These are phyloP conservation scores for Thuidium tamariscinum DNA, from an alignment of 225 moss, liverwort and hornwort species.

Conservation along the genomic window DNA sequence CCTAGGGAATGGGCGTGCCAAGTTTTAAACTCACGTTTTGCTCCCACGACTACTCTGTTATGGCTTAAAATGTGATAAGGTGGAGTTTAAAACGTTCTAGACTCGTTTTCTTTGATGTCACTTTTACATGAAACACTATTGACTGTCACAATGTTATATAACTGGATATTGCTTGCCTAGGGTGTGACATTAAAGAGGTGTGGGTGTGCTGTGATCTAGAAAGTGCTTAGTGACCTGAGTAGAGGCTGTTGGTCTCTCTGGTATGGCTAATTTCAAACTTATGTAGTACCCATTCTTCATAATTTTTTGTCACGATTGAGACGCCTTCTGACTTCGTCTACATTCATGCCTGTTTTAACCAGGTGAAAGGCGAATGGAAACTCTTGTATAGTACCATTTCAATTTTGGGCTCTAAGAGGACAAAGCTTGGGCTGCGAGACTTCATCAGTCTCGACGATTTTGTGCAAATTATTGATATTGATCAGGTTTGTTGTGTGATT, in stretches of 20 bases:
- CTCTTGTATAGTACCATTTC: constrained; percentile 84
- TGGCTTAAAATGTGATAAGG: not conserved
- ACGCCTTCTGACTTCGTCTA: not conserved
- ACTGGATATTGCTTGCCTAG: not conserved
- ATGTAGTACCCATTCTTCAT: not conserved
- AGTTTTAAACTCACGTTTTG: not conserved
- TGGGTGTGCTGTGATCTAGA: not conserved
- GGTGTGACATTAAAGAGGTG: not conserved
- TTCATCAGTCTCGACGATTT: constrained; percentile 73
- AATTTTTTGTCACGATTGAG: not conserved
- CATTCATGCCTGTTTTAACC: not conserved
- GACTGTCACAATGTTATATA: not conserved
- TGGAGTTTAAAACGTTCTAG: not conserved
- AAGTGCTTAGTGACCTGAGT: not conserved
- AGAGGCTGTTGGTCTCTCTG: not conserved
- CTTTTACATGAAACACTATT: not conserved
- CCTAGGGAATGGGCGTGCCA: not conserved
- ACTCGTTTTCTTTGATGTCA: not conserved
- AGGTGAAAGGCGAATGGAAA: constrained; percentile 87
- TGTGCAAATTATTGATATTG: constrained; percentile 67
- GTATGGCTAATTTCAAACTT: not conserved
- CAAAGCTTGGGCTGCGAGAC: constrained; percentile 79
- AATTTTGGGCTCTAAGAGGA: constrained; percentile 75
- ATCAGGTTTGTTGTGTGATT: constrained; percentile 39
- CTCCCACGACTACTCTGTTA: not conserved